Evolutionary conservation across 306 rosid species (phyloP), one percentile per base, ranked within the genome.

Genomic region (Begonia loranthoides): DNA sequence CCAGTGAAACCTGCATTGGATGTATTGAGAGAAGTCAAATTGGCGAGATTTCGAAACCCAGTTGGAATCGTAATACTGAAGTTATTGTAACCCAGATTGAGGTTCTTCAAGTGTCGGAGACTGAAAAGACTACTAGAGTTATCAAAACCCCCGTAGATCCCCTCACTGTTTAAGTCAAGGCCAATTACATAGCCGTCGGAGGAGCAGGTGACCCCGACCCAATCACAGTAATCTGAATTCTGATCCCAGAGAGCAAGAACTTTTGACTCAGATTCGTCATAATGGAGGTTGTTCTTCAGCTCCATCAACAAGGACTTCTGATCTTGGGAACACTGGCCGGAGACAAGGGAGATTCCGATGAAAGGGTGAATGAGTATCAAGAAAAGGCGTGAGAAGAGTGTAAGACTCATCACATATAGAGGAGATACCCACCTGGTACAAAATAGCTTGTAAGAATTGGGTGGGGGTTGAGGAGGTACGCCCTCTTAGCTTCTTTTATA

Each of bases 161-260:
- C 34, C 63, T 56, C 52, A 3, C 15, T 15, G 39, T 40, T 36
- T 61, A 68, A 19, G 12, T 68, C 66, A 11, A 73, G 73, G 19
- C 10, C 63, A 15, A 12, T 53, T 17, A 53, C 49, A 9, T 49
- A 64, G 51, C 64, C 64, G 10, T 64, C 54, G 22, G 51, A n/a
- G n/a, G n/a, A 0, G 52, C 62, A 57, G 21, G 0, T 5, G 12
- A 84, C 73, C 38, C 89, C 89, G 1, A 1, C 16, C 94, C 89
- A 80, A 12, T 24, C 4, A 45, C 89, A 75, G 41, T 72, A 76
- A 59, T 45, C 67, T 4, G 41, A 1, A 33, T 8, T 65, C 39
- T 17, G 45, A 4, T 61, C 54, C 95, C 87, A 79, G 1, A 9
- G 14, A 9, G 9, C 49, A 1, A 79, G 59, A 48, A 72, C 76